phyloP scores from a whole-genome alignment of 164 flowering plant species.

The Vitis riparia region DNA sequence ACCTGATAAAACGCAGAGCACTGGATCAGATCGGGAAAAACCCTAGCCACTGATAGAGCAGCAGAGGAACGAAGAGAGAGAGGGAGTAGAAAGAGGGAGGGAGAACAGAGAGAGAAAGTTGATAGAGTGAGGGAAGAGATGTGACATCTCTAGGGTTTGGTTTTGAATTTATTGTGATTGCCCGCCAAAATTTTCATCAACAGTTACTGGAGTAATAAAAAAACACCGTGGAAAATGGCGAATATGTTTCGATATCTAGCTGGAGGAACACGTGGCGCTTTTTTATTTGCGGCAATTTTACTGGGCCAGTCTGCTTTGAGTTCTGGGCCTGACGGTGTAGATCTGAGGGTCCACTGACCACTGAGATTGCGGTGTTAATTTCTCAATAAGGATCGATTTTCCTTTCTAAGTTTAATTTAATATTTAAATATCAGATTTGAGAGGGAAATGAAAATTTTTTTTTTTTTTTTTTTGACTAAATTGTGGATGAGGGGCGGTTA shows the following conservation, averaged over 20 bases:
- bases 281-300: too few species aligned
- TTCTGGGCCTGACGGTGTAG: too few species aligned
- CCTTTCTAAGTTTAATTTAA: neutral
- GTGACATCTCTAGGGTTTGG: slow-evolving; percentile 37
- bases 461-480: neutral
- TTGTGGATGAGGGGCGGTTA: too few species aligned
- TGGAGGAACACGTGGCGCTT: too few species aligned
- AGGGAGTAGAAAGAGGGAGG: neutral
- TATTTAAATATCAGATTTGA: neutral
- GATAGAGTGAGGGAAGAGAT: neutral
- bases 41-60: slow-evolving; percentile 13
- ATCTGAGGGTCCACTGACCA: too few species aligned
- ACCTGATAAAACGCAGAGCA: neutral
- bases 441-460: slow-evolving; percentile 3
- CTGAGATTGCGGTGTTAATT: too few species aligned
- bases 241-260: too few species aligned
- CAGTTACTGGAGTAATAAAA: neutral
- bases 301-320: too few species aligned
- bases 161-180: slow-evolving; percentile 37
- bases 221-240: too few species aligned
- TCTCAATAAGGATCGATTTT: neutral
- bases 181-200: slow-evolving; percentile 48
- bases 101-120: neutral
- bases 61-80: slow-evolving; percentile 11
- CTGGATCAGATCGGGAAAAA: neutral